Evolutionary conservation across 1,284 basidiomycete species (phyloP).

Genomic region (Ustilago curta): DNA sequence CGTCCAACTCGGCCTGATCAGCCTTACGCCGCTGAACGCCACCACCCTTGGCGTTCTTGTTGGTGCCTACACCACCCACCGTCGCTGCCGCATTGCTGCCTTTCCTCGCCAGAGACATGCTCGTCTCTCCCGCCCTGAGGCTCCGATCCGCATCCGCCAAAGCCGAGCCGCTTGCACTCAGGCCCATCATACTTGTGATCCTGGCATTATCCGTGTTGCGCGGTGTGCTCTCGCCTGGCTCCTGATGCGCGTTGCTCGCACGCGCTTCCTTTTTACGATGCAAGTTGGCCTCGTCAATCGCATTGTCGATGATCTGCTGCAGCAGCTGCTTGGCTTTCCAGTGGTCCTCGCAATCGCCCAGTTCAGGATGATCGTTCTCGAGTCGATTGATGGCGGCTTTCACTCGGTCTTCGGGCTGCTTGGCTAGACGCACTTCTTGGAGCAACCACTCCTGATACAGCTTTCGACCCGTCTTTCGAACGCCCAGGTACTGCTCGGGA

Average conservation of each 20-base stretch:
- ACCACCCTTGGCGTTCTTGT: conserved; percentile 18
- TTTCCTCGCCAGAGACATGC: conserved; percentile 26
- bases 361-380: conserved; percentile 46
- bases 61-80: conserved; percentile 10
- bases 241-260: conserved; percentile 31
- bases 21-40: conserved; percentile 36
- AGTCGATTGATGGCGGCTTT: conserved; percentile 53
- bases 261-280: conserved; percentile 52
- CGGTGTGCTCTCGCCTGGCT: conserved; percentile 32
- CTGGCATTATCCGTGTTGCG: conserved; percentile 19
- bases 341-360: conserved; percentile 56
- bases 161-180: conserved; percentile 37
- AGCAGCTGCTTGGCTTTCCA: conserved; percentile 57
- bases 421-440: conserved; percentile 55
- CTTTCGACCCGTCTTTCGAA: conserved; percentile 52
- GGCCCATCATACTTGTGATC: conserved; percentile 30
- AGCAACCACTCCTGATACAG: conserved; percentile 58
- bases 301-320: conserved; percentile 61
- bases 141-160: conserved; percentile 39
- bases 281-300: conserved; percentile 58
- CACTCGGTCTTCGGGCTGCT: conserved; percentile 54
- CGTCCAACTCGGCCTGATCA: conserved; percentile 47
- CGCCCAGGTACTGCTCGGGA: conserved; percentile 53
- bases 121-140: conserved; percentile 23
- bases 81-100: conserved; percentile 7